Conservation (phyloP, 2,329 filamentous ascomycete genomes). For the Penicillium oxalicum region DNA sequence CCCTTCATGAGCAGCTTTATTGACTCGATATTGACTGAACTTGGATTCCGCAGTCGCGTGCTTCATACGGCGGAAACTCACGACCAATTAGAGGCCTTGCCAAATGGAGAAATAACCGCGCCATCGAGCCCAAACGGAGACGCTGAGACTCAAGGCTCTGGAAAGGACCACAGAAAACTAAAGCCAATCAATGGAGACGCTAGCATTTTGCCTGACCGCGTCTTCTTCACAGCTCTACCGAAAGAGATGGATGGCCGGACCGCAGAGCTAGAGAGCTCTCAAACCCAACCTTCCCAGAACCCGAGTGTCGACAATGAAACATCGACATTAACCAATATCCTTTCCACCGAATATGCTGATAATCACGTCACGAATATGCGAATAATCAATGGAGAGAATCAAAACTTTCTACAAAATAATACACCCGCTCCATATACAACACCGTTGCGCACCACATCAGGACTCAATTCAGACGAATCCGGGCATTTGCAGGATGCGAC, state of each 20-base stretch:
- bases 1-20: slow-evolving; percentile 42
- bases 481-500: slow-evolving; percentile 1
- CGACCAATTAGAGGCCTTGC: slow-evolving; percentile 20
- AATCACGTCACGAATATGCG: not conserved
- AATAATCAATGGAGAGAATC: not conserved
- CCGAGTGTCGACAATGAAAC: not conserved
- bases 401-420: not conserved
- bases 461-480: not conserved
- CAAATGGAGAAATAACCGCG: slow-evolving; percentile 17
- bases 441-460: not conserved
- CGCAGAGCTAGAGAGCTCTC: slow-evolving; percentile 13
- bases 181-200: slow-evolving; percentile 15
- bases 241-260: slow-evolving; percentile 22
- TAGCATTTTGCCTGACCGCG: slow-evolving; percentile 18
- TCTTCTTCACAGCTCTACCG: slow-evolving; percentile 15
- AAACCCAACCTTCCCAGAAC: slow-evolving; percentile 6
- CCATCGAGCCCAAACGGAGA: slow-evolving; percentile 13
- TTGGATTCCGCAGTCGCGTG: slow-evolving; percentile 38
- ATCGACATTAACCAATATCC: not conserved
- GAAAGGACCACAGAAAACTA: slow-evolving; percentile 8
- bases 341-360: not conserved
- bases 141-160: slow-evolving; percentile 10
- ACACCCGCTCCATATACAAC: not conserved
- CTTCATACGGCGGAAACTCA: slow-evolving; percentile 24
- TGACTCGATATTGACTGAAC: slow-evolving; percentile 40